Percentiles rank a stretch among this genome's conserved stretches.
These are phyloP conservation scores for Pythium coloratum DNA, from an alignment of 352 stramenopile species.

Conservation along the genomic window DNA sequence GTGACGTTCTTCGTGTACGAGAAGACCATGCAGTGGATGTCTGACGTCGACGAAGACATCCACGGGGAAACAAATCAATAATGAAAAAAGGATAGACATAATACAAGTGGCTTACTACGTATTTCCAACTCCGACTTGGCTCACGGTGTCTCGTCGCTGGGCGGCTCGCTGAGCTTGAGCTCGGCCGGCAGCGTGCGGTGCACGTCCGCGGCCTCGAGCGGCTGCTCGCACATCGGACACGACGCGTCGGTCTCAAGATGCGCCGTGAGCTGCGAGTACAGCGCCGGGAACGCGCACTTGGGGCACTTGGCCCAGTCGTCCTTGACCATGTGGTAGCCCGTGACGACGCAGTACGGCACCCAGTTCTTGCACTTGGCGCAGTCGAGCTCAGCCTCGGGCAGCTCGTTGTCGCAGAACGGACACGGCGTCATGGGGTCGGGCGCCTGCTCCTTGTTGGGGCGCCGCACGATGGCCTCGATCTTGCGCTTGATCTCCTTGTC, in stretches of 20 bases:
- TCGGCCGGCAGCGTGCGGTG: conserved; percentile 14
- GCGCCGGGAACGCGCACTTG: conserved; percentile 84
- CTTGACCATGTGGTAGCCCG: conserved; percentile 92
- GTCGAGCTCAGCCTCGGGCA: conserved; percentile 88
- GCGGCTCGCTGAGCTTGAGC: conserved; percentile 15
- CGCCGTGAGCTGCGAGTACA: conserved; percentile 85
- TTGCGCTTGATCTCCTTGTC: conserved; percentile 92
- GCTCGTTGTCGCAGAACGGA: conserved; percentile 75
- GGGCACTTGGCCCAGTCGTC: conserved; percentile 93
- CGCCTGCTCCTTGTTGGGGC: conserved; percentile 88
- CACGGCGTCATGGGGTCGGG: conserved; percentile 74
- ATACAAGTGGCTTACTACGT: background rate
- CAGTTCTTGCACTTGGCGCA: conserved; percentile 91
- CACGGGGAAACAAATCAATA: conserved; percentile 4
- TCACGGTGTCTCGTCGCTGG: conserved; percentile 22
- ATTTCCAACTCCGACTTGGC: background rate
- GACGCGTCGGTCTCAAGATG: conserved; percentile 73
- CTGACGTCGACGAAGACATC: conserved; percentile 18
- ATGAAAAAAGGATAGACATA: background rate
- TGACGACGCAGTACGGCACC: conserved; percentile 93
- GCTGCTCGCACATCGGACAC: conserved; percentile 80
- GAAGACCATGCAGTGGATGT: conserved; percentile 82
- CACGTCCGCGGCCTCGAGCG: conserved; percentile 33
- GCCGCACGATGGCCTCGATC: conserved; percentile 94
- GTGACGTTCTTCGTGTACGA: conserved; percentile 89